Base-by-base conservation (phyloP, 345 rosid genomes). In the Eutrema heterophyllum region DNA sequence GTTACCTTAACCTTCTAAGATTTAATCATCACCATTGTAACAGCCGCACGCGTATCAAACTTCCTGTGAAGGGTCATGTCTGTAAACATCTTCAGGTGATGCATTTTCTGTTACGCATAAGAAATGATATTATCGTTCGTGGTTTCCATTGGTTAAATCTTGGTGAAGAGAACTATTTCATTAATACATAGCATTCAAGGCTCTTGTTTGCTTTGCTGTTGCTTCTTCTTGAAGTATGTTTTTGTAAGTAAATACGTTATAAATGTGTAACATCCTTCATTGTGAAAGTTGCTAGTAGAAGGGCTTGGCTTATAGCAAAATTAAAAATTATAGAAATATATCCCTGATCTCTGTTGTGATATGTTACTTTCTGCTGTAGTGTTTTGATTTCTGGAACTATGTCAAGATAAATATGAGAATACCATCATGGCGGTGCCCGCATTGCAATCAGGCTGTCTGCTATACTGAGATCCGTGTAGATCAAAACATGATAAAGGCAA, bases 351-450 rank as follows among this genome's bases (percentile, higher is more conserved):
- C 43, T 63, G 4, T 29, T 39, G 35, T 41, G 46, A 41, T n/a
- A 30, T 27, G 39, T 55, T 63, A 29, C 52, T 53, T 70, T n/a
- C 43, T 81, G 55, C 55, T 76, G 79, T 46, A 95, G 97, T 92
- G 96, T 85, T 92, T 90, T 72, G 99, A 95, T 84, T 95, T 83
- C 74, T 76, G 83, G 46, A 95, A 88, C 79, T 95, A 80, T 56
- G 68, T 92, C 27, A 65, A 68, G 18, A 92, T 95, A 73, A 95
- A 95, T 79, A 75, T 73, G 46, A 87, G 86, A 78, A 82, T 84
- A 69, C 99, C 99, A 43, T 88, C 93, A 51, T 95, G 99, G 97
- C 96, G 99, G 60, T 95, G 99, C 72, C 97, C 99, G 5, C 87
- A 87, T 68, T 95, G 99, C 77, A 88, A 88, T 75, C 97, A 73